A percentile compares a stretch with the other conserved stretches of the same genome.
phyloP scores from a whole-genome alignment of 2,329 filamentous ascomycete species.

The Geosmithia morbida region DNA sequence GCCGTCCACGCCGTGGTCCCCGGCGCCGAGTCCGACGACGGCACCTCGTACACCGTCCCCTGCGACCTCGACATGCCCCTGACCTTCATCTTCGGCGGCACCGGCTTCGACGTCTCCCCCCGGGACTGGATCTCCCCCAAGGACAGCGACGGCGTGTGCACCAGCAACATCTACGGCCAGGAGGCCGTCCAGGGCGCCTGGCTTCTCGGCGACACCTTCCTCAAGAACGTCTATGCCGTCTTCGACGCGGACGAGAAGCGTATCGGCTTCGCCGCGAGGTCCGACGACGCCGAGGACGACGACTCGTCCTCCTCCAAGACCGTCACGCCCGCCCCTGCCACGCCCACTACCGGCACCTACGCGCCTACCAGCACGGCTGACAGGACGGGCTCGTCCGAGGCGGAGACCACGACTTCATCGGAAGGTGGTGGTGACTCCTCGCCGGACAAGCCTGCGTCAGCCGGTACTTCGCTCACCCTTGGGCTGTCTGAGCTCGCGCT shows the following conservation, averaged over 20 bases:
- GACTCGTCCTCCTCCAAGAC: conserved; percentile 1
- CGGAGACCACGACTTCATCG: neutral
- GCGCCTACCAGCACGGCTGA: neutral
- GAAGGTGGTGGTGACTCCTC: too few species aligned
- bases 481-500: neutral
- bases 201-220: conserved; percentile 74
- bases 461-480: neutral
- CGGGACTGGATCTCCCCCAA: conserved; percentile 54
- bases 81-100: conserved; percentile 52
- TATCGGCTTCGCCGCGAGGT: conserved; percentile 29
- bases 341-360: neutral
- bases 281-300: neutral
- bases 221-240: conserved; percentile 81
- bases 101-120: conserved; percentile 49
- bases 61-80: conserved; percentile 51
- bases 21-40: conserved; percentile 39
- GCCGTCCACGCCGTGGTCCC: conserved; percentile 55
- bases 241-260: conserved; percentile 61
- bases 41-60: conserved; percentile 54
- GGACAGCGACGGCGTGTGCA: conserved; percentile 31
- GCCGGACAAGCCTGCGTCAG: neutral
- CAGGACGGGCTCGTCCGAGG: neutral
- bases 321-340: neutral
- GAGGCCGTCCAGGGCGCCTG: conserved; percentile 53
- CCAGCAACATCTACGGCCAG: conserved; percentile 62